Base-by-base conservation (phyloP, 495 filamentous ascomycete species). In the Aspergillus avenaceus region DNA sequence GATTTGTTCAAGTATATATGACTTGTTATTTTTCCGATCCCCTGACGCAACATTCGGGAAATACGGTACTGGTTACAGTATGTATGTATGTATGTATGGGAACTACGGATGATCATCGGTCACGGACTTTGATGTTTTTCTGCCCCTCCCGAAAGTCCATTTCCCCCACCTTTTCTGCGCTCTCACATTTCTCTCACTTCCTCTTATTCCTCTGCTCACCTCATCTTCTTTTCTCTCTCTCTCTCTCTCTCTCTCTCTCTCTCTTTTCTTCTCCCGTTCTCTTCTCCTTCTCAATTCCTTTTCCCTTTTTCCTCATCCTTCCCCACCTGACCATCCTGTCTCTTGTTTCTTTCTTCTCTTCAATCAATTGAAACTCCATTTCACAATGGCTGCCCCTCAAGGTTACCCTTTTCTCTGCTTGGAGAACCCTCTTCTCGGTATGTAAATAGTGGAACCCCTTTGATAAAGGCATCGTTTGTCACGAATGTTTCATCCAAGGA, bases 361-460 rank as follows among this genome's bases (percentile, higher is more conserved):
- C 34, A 25, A 18, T 28, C 7, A 24, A 44, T 48, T 48, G 34
- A 41, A 34, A n/a, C n/a, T n/a, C n/a, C n/a, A n/a, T n/a, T n/a
- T 36, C 50, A 47, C 47, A 34, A 93, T 92, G 88, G 77, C 86
- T 51, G 64, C 84, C 55, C 68, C 70, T 45, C 83, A 86, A 69
- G 83, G 86, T 65, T 97, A 86, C 74, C 77, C 84, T 67, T 83
- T 98, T 52, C 75, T 96, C 53, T 91, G 87, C 73, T 70, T 98
- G 62, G 93, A 96, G 84, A 98, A 98, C 70, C 93, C 93, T 66
- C 81, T 98, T 57, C 85, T 98, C 55, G 89, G 88, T 92, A 72
- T 56, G 83, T 80, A 40, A 46, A 22, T 32, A 60, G 41, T 19
- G 19, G 40, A 19, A 31, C 41, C 44, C 14, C 9, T 32, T 36